Evolutionary conservation across 805 yeast genomes (phyloP).

Genomic region (Candida vartiovaarae): DNA sequence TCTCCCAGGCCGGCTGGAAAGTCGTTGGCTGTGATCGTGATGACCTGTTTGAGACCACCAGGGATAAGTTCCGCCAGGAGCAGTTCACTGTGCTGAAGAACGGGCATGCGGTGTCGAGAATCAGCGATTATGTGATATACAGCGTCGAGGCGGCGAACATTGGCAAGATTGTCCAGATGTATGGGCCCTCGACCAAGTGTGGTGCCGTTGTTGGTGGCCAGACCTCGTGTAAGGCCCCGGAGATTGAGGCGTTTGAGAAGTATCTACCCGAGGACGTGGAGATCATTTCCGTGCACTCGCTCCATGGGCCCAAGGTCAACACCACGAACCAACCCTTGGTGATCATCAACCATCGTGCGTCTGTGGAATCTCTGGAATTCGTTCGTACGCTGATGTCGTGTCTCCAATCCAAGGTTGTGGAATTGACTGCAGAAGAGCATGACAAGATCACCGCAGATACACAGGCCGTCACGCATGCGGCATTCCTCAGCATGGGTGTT

Average conservation of each 20-base stretch:
- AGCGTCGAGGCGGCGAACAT: conserved; percentile 91
- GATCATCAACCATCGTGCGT: conserved; percentile 66
- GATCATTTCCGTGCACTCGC: conserved; percentile 81
- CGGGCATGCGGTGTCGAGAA: conserved; percentile 80
- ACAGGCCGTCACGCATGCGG: conserved; percentile 98
- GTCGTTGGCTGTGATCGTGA: conserved; percentile 87
- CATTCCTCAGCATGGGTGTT: conserved; percentile 91
- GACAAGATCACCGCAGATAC: conserved; percentile 96
- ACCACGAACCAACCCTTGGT: conserved; percentile 92
- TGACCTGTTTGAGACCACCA: conserved; percentile 44
- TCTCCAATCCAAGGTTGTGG: conserved; percentile 69
- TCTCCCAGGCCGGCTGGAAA: conserved; percentile 79
- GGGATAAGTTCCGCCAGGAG: conserved; percentile 32
- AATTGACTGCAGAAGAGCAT: conserved; percentile 79
- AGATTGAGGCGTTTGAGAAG: conserved; percentile 76
- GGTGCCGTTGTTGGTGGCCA: conserved; percentile 98
- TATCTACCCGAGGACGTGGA: conserved; percentile 71
- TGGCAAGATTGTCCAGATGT: conserved; percentile 57
- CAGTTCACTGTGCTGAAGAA: conserved; percentile 55
- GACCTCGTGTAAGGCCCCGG: conserved; percentile 91
- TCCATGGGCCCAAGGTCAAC: conserved; percentile 90
- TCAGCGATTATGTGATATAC: conserved; percentile 78
- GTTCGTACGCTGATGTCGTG: conserved; percentile 64
- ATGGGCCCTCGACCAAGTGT: conserved; percentile 83
- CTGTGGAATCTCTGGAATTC: conserved; percentile 42